Percentiles rank a stretch among this genome's conserved stretches.
Evolutionary conservation across 345 rosid genomes (phyloP).

Genomic region (Pelargonium nanum): DNA sequence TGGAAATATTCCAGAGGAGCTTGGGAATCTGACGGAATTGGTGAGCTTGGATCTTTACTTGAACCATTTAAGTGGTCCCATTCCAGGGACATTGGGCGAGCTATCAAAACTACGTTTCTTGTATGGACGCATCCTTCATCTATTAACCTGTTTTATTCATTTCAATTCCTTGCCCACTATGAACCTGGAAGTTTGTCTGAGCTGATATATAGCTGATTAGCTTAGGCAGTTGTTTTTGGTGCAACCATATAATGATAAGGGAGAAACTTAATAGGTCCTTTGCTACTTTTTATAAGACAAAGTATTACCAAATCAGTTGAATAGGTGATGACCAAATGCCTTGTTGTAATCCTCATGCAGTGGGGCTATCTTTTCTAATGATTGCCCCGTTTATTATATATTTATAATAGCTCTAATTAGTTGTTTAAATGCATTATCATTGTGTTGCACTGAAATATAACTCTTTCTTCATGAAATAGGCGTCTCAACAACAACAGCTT

Average conservation of each 20-base stretch:
- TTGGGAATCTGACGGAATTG: constrained; percentile 66
- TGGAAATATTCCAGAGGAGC: constrained; percentile 66
- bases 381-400: background rate
- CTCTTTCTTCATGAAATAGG: constrained; percentile 3
- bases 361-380: background rate
- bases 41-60: constrained; percentile 95
- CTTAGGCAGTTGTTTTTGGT: background rate
- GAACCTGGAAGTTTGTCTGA: background rate
- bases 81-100: constrained; percentile 49
- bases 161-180: background rate
- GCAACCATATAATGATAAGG: too few species aligned
- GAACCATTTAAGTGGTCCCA: constrained; percentile 45
- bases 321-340: background rate
- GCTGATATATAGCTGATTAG: background rate
- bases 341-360: background rate
- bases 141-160: background rate
- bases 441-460: constrained; percentile 1
- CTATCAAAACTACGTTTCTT: constrained; percentile 59
- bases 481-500: constrained; percentile 20
- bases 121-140: constrained; percentile 33
- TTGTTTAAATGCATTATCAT: background rate
- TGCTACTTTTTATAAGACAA: too few species aligned
- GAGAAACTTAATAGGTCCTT: too few species aligned
- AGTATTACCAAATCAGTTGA: background rate
- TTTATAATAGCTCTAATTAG: background rate